A percentile compares a stretch with the other conserved stretches of the same genome.
These are phyloP conservation scores for Paracoccidioides brasiliensis DNA, from an alignment of 2,329 filamentous ascomycete genomes.

Conservation along the genomic window DNA sequence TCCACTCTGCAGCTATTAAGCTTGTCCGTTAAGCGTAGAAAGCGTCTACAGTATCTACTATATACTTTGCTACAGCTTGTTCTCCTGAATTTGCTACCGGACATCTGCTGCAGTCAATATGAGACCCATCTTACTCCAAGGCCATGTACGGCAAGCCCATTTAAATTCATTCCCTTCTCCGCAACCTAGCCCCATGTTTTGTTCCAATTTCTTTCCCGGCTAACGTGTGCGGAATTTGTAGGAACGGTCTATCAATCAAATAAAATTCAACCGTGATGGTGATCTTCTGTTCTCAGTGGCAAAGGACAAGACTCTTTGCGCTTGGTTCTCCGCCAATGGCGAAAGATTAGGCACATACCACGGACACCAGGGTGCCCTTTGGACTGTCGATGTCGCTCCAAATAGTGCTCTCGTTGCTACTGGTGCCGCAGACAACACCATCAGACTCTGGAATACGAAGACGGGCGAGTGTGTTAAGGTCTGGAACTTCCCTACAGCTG, in stretches of 20 bases:
- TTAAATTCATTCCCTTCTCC: neutral
- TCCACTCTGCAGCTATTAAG: neutral
- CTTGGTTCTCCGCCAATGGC: conserved; percentile 94
- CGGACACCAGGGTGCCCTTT: conserved; percentile 94
- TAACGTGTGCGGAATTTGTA: conserved; percentile 21
- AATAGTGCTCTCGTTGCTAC: conserved; percentile 84
- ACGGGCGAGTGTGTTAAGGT: conserved; percentile 86
- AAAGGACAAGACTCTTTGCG: conserved; percentile 95
- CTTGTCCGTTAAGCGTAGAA: neutral
- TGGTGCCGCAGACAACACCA: conserved; percentile 95
- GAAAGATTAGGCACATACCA: conserved; percentile 94
- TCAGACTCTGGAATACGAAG: conserved; percentile 92
- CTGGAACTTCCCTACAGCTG: conserved; percentile 93
- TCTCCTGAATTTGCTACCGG: neutral
- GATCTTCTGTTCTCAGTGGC: conserved; percentile 91
- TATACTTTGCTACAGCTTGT: neutral
- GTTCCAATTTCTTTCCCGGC: conserved; percentile 6
- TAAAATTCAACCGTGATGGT: conserved; percentile 90
- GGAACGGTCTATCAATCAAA: conserved; percentile 90
- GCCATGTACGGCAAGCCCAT: conserved; percentile 51
- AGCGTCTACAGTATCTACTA: neutral
- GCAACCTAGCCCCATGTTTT: neutral
- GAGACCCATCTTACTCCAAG: conserved; percentile 91
- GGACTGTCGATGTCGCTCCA: conserved; percentile 95
- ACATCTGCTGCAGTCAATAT: conserved; percentile 44